phyloP scores from a whole-genome alignment of 768 basidiomycete species.

The Psilocybe subaeruginosa region DNA sequence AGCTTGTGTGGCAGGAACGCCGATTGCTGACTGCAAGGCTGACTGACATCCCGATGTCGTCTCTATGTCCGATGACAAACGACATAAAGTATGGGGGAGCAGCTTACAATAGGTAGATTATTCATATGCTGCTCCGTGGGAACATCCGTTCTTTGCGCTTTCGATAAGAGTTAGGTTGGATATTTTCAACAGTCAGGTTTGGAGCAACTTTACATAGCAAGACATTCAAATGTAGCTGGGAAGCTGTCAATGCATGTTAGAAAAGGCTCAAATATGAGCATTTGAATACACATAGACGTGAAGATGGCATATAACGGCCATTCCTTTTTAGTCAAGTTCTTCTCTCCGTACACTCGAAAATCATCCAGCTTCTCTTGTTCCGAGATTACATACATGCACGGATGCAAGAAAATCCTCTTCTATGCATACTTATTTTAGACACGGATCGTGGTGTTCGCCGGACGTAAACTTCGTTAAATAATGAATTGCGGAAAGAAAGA shows the following conservation, averaged over 20 bases:
- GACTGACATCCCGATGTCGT: neutral
- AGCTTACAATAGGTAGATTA: neutral
- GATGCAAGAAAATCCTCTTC: neutral
- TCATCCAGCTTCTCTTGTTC: neutral
- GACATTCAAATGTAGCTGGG: no score
- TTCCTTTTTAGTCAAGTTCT: no score
- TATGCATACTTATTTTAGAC: neutral
- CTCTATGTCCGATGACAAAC: conserved; percentile 1
- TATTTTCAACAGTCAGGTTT: neutral
- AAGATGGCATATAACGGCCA: no score
- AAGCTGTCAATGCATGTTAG: no score
- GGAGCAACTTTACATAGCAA: no score
- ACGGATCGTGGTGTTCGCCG: neutral
- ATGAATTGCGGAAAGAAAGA: neutral
- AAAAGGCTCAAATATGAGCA: no score
- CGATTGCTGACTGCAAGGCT: neutral
- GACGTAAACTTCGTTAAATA: neutral
- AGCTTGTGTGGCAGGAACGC: neutral
- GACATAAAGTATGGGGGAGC: neutral
- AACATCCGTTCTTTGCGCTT: neutral
- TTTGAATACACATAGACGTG: no score
- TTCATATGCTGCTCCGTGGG: neutral
- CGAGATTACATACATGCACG: neutral
- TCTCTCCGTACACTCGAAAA: no score
- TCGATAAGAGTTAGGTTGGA: neutral